Conservation (phyloP, 2,329 filamentous ascomycete species). For the Thielaviopsis populi region DNA sequence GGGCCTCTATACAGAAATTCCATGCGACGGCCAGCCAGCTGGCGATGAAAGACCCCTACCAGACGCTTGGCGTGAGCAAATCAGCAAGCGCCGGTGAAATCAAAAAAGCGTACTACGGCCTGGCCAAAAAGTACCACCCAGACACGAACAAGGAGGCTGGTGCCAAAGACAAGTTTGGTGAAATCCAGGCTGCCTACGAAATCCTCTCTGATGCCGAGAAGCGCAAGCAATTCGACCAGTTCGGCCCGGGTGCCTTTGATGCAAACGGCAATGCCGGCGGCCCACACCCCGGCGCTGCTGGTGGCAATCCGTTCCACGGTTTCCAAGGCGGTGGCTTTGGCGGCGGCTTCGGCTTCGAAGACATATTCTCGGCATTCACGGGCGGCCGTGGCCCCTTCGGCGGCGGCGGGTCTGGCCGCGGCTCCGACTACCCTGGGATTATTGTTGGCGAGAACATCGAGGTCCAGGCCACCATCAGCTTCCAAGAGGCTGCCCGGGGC, state of each 20-base stretch:
- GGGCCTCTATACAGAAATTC: conserved; percentile 31
- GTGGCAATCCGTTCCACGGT: conserved; percentile 48
- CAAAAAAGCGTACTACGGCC: conserved; percentile 95
- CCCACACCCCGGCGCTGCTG: conserved; percentile 28
- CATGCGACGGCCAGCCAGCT: conserved; percentile 41
- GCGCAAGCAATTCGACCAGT: conserved; percentile 81
- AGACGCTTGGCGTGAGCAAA: conserved; percentile 69
- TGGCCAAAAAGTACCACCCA: conserved; percentile 95
- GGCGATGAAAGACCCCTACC: conserved; percentile 66
- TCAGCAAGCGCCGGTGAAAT: conserved; percentile 72
- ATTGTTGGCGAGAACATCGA: conserved; percentile 94
- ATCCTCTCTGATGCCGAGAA: conserved; percentile 85
- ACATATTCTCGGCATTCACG: conserved; percentile 79
- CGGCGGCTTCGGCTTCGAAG: conserved; percentile 85
- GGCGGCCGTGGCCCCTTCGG: conserved; percentile 41
- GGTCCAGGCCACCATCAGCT: conserved; percentile 80
- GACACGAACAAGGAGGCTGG: conserved; percentile 90
- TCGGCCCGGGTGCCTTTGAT: conserved; percentile 77
- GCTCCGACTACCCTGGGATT: conserved; percentile 62
- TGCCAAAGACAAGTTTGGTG: conserved; percentile 90
- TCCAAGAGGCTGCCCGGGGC: conserved; percentile 92
- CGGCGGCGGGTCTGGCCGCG: conserved; percentile 38
- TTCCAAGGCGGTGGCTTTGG: conserved; percentile 53
- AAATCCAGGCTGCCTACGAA: conserved; percentile 89
- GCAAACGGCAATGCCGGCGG: conserved; percentile 44